Evolutionary conservation across 768 basidiomycete genomes (phyloP), one percentile per base, ranked within the genome.

Genomic region (Mycena latifolia): DNA sequence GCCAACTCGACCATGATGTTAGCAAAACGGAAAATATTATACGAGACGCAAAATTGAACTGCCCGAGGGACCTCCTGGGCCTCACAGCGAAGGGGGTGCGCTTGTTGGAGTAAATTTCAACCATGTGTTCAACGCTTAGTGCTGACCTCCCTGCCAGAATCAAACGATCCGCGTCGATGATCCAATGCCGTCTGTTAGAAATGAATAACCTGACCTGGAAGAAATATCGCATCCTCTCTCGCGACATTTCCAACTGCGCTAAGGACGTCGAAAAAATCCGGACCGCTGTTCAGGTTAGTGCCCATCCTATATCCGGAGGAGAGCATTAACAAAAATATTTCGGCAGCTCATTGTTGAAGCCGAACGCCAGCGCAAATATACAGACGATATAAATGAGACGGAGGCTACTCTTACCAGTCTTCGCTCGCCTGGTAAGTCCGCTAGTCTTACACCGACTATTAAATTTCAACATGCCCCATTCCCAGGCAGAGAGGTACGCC

Each of bases 311-410:
- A 37, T 51, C 25, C 18, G 27, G 14, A 41, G 41, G 53, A 3
- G 61, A 63, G 46, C 61, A 27, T 33, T 54, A 63, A 25, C 61
- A 54, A 11, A 46, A 31, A 51, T 50, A 25, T 22, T n/a, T n/a
- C n/a, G n/a, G n/a, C n/a, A n/a, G n/a, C n/a, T n/a, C n/a, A n/a
- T n/a, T n/a, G n/a, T n/a, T n/a, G n/a, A n/a, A n/a, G n/a, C n/a
- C n/a, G n/a, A n/a, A n/a, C n/a, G n/a, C n/a, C n/a, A n/a, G n/a
- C n/a, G n/a, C n/a, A n/a, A n/a, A n/a, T n/a, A n/a, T n/a, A n/a
- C n/a, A n/a, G n/a, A n/a, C n/a, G n/a, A n/a, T n/a, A n/a, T n/a
- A n/a, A n/a, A n/a, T n/a, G n/a, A n/a, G n/a, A n/a, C n/a, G n/a
- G n/a, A n/a, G 55, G 53, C 1, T 31, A 63, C 3, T 8, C 61